phyloP scores from a whole-genome alignment of 495 filamentous ascomycete species.

The Aspergillus incahuasiensis region DNA sequence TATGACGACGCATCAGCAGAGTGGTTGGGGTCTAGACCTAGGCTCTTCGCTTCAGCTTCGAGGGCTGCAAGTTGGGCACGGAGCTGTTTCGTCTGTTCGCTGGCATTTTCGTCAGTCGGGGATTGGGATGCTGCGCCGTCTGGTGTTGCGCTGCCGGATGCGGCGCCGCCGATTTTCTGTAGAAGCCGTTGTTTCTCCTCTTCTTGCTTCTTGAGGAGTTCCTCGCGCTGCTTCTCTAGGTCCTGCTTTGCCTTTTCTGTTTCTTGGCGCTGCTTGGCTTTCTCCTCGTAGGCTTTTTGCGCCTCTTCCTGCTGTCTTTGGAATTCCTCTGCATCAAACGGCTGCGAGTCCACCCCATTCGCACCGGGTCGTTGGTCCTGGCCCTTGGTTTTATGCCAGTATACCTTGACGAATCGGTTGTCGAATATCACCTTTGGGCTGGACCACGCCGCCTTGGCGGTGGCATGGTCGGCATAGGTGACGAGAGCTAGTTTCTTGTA shows the following conservation, averaged over 20 bases:
- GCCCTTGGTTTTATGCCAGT: slow-evolving; percentile 72
- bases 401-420: slow-evolving; percentile 96
- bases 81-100: slow-evolving; percentile 59
- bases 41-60: slow-evolving; percentile 75
- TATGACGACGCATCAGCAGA: slow-evolving; percentile 28
- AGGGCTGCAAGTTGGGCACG: slow-evolving; percentile 76
- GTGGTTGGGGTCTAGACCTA: slow-evolving; percentile 65
- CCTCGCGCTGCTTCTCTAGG: slow-evolving; percentile 71
- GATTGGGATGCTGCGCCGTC: slow-evolving; percentile 15
- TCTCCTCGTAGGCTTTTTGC: slow-evolving; percentile 75
- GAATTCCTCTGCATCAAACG: slow-evolving; percentile 77
- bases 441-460: slow-evolving; percentile 77
- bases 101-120: slow-evolving; percentile 47
- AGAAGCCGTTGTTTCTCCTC: slow-evolving; percentile 71
- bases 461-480: slow-evolving; percentile 67
- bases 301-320: slow-evolving; percentile 69
- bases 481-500: slow-evolving; percentile 77
- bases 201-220: slow-evolving; percentile 66
- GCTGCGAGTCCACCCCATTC: slow-evolving; percentile 31
- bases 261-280: slow-evolving; percentile 66
- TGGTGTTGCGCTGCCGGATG: slow-evolving; percentile 21
- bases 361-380: slow-evolving; percentile 21
- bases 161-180: slow-evolving; percentile 46
- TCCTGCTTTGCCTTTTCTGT: slow-evolving; percentile 66
- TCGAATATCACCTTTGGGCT: slow-evolving; percentile 95